These are phyloP conservation scores for Spathaspora girioi DNA, from an alignment of 805 yeast species.

Conservation along the genomic window DNA sequence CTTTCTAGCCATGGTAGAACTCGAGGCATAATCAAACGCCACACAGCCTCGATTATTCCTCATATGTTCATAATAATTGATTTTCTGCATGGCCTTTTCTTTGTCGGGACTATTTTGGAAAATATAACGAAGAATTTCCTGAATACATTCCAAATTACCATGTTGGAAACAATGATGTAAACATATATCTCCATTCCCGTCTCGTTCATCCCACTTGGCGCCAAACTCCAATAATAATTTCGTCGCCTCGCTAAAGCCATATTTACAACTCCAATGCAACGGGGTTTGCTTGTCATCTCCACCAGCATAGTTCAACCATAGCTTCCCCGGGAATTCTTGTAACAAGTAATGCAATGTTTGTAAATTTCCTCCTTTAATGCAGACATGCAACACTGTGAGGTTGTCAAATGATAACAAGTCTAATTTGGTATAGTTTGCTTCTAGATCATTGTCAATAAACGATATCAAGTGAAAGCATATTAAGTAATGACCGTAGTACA, in stretches of 20 bases:
- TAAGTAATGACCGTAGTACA: slow-evolving; percentile 38
- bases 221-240: slow-evolving; percentile 38
- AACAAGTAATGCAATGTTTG: slow-evolving; percentile 42
- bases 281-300: slow-evolving; percentile 33
- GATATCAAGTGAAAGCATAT: slow-evolving; percentile 40
- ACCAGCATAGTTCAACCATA: slow-evolving; percentile 35
- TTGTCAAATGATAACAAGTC: slow-evolving; percentile 38
- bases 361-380: slow-evolving; percentile 27
- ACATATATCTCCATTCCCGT: slow-evolving; percentile 33
- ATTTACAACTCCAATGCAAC: slow-evolving; percentile 31
- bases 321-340: slow-evolving; percentile 38
- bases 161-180: slow-evolving; percentile 37
- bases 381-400: slow-evolving; percentile 33
- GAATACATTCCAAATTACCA: slow-evolving; percentile 29
- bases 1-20: slow-evolving; percentile 22
- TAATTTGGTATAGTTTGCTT: slow-evolving; percentile 12
- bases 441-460: slow-evolving; percentile 18
- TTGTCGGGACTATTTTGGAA: slow-evolving; percentile 9
- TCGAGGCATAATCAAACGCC: slow-evolving; percentile 28
- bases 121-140: slow-evolving; percentile 18
- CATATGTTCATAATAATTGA: slow-evolving; percentile 18
- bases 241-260: slow-evolving; percentile 35
- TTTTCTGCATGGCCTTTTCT: slow-evolving; percentile 9
- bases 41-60: slow-evolving; percentile 30
- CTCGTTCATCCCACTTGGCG: slow-evolving; percentile 29